phyloP scores from a whole-genome alignment of 192 early-diverging fungal species.

The Glomus cerebriforme region DNA sequence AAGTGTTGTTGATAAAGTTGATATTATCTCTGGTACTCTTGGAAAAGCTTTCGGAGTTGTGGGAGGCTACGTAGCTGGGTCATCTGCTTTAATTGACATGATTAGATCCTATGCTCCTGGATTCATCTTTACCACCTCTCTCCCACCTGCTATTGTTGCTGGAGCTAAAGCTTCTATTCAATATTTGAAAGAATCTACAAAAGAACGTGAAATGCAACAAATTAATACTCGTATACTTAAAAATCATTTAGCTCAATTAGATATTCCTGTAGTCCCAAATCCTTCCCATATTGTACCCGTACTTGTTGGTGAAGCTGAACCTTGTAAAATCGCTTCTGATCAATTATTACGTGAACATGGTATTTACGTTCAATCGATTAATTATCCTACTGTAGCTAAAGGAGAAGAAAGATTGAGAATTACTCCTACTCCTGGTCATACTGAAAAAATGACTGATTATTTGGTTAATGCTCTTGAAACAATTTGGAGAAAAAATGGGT shows the following conservation, averaged over 20 bases:
- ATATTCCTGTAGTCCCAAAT: conserved; percentile 97
- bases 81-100: conserved; percentile 88
- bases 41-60: conserved; percentile 98
- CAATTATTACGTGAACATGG: conserved; percentile 85
- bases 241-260: conserved; percentile 70
- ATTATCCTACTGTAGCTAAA: conserved; percentile 93
- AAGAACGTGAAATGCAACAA: conserved; percentile 92
- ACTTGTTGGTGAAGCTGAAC: conserved; percentile 94
- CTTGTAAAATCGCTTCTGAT: conserved; percentile 90
- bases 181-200: conserved; percentile 82
- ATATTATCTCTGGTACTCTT: conserved; percentile 95
- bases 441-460: conserved; percentile 72
- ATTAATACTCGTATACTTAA: conserved; percentile 90
- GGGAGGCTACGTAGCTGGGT: conserved; percentile 95
- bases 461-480: conserved; percentile 81
- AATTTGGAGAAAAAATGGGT: conserved; percentile 86
- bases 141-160: conserved; percentile 89
- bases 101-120: conserved; percentile 97
- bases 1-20: conserved; percentile 80
- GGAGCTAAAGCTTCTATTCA: conserved; percentile 92
- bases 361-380: conserved; percentile 99
- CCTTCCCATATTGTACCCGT: conserved; percentile 99
- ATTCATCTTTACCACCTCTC: conserved; percentile 99
- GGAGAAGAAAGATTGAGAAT: conserved; percentile 98
- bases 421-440: conserved; percentile 97